These are phyloP conservation scores for Hypoxylon intermedium DNA, from an alignment of 495 filamentous ascomycete species.

Conservation along the genomic window DNA sequence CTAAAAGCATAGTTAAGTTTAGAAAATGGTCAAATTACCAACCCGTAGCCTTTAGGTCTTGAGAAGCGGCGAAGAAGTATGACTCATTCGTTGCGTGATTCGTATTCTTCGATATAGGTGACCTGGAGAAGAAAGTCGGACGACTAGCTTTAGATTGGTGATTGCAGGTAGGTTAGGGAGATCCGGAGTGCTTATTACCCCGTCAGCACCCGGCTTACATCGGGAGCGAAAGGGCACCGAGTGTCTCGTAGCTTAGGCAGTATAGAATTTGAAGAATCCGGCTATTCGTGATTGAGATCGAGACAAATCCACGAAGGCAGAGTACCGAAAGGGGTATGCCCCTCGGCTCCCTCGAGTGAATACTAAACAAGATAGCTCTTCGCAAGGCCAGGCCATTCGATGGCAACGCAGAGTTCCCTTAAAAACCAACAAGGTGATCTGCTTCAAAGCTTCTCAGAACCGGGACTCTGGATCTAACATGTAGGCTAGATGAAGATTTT, in stretches of 20 bases:
- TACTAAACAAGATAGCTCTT: neutral
- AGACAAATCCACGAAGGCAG: neutral
- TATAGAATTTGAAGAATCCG: constrained; percentile 1
- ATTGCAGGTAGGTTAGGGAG: neutral
- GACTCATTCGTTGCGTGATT: neutral
- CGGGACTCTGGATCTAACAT: constrained; percentile 3
- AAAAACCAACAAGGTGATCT: constrained; percentile 5
- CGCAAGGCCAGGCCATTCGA: neutral
- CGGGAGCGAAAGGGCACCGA: neutral
- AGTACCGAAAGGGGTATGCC: neutral
- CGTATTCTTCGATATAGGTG: neutral
- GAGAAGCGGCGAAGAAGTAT: neutral
- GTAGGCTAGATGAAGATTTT: constrained; percentile 10
- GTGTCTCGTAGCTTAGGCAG: neutral
- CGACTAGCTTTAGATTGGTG: neutral
- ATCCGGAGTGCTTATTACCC: neutral
- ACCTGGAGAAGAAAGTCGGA: neutral
- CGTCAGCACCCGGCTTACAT: neutral
- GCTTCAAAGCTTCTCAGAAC: neutral
- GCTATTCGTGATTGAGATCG: constrained; percentile 6
- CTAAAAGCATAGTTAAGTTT: no score
- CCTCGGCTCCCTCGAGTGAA: neutral
- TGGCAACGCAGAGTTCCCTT: constrained; percentile 1
- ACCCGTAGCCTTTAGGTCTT: neutral
- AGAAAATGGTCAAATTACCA: no score